A percentile compares a stretch with the other conserved stretches of the same genome.
Evolutionary conservation across 108 stramenopile genomes (phyloP).

Genomic region (Skeletonema potamos): DNA sequence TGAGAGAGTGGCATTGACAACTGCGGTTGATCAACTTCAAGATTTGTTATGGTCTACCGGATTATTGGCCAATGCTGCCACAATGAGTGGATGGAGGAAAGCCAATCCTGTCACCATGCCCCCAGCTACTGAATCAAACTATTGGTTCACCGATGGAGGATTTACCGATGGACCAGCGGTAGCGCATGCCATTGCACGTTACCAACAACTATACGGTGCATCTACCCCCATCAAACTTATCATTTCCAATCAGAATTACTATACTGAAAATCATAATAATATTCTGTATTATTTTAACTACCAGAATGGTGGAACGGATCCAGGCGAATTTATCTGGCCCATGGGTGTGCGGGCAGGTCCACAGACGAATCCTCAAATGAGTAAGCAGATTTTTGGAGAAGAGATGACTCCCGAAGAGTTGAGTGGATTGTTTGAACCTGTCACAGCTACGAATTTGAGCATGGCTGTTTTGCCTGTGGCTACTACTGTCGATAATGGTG

Average conservation of each 20-base stretch:
- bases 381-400: background rate
- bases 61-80: background rate
- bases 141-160: conserved; percentile 9
- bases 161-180: conserved; percentile 4
- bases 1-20: background rate
- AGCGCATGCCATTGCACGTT: conserved; percentile 7
- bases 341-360: background rate
- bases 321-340: background rate
- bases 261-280: background rate
- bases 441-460: background rate
- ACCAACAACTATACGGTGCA: background rate
- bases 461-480: conserved; percentile 6
- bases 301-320: background rate
- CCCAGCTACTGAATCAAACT: background rate
- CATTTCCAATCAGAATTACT: background rate
- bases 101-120: background rate
- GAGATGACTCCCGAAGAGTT: background rate
- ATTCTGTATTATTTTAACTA: background rate
- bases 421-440: background rate
- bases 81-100: background rate
- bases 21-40: background rate
- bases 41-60: background rate
- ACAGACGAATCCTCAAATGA: background rate
- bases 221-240: background rate
- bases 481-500: conserved; percentile 4